A percentile compares a stretch with the other conserved stretches of the same genome.
These are phyloP conservation scores for Nicotiana undulata DNA, from an alignment of 257 asterid genomes.

Conservation along the genomic window DNA sequence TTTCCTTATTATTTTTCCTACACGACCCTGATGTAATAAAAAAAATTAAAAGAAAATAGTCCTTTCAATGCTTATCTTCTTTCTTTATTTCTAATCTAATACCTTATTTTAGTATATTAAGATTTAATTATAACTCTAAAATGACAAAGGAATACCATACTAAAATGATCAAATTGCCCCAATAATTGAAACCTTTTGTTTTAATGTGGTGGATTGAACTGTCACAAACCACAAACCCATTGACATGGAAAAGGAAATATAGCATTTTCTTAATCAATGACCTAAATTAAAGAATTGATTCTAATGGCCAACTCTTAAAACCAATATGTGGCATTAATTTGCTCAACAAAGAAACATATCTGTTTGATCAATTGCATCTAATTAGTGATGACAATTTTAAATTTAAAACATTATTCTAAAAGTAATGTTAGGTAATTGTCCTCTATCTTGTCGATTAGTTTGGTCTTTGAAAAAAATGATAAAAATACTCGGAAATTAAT, in stretches of 20 bases:
- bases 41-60: too few relatives aligned
- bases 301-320: slow-evolving; percentile 1
- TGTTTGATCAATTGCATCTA: background rate
- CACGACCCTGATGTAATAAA: too few relatives aligned
- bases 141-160: background rate
- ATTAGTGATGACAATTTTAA: background rate
- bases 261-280: background rate
- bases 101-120: too few relatives aligned
- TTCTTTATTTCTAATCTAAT: too few relatives aligned
- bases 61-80: too few relatives aligned
- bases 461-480: background rate
- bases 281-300: background rate
- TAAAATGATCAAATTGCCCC: slow-evolving; percentile 1
- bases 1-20: too few relatives aligned
- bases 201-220: slow-evolving; percentile 1
- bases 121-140: background rate
- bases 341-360: background rate
- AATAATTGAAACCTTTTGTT: background rate
- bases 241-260: background rate
- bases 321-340: background rate
- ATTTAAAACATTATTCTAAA: background rate
- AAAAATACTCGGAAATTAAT: background rate
- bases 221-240: background rate
- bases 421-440: background rate
- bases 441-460: background rate